These are phyloP conservation scores for Limnanthes douglasii DNA, from an alignment of 345 rosid species.

Conservation along the genomic window DNA sequence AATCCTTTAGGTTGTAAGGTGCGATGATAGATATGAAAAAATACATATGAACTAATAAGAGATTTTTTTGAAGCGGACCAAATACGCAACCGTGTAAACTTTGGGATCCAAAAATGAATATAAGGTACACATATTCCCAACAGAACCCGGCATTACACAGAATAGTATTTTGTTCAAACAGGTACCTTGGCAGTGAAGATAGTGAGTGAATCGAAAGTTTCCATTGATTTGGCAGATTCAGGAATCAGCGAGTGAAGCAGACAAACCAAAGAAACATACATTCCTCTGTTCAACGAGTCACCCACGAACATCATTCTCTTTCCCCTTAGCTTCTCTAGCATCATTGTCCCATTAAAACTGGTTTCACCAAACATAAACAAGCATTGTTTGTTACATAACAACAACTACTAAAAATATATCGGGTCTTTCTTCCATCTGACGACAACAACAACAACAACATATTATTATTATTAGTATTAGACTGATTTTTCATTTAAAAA, in stretches of 20 bases:
- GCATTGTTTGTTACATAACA: too few species aligned
- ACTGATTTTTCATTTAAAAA: not conserved
- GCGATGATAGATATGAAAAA: too few species aligned
- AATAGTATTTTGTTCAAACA: not conserved
- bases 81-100: too few species aligned
- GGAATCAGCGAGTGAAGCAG: conserved; percentile 75
- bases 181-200: conserved; percentile 68
- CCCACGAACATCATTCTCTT: conserved; percentile 90
- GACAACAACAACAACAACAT: not conserved
- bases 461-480: too few species aligned
- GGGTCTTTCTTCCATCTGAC: too few species aligned
- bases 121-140: not conserved
- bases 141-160: not conserved
- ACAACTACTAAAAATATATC: too few species aligned
- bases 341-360: conserved; percentile 73
- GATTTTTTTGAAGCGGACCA: too few species aligned
- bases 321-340: conserved; percentile 72
- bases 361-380: too few species aligned
- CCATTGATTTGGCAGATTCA: conserved; percentile 55
- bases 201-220: conserved; percentile 55
- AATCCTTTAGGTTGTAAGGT: too few species aligned
- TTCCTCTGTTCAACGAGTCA: conserved; percentile 84
- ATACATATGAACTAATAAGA: too few species aligned
- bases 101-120: too few species aligned
- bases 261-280: conserved; percentile 67